Percentiles rank a stretch among this genome's conserved stretches.
Evolutionary conservation across 306 rosid species (phyloP).

Genomic region (Datisca glomerata): DNA sequence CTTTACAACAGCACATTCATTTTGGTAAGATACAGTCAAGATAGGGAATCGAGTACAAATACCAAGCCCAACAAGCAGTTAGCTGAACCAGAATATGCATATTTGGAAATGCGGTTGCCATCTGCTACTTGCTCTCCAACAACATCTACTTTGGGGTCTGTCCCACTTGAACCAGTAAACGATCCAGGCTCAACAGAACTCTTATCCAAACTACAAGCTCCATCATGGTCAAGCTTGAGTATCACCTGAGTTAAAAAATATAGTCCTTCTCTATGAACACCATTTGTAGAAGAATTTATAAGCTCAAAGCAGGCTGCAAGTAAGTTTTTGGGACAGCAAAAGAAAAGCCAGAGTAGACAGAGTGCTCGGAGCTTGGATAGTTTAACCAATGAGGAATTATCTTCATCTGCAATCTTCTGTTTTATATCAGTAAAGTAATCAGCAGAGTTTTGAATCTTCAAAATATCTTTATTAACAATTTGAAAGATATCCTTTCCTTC

Average conservation of each 20-base stretch:
- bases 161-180: slow-evolving; percentile 19
- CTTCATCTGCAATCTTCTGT: slow-evolving; percentile 45
- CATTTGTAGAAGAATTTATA: slow-evolving; percentile 41
- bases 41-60: slow-evolving; percentile 14
- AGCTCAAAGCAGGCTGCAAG: slow-evolving; percentile 80
- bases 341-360: slow-evolving; percentile 57
- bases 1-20: no score
- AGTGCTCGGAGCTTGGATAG: slow-evolving; percentile 42
- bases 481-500: slow-evolving; percentile 59
- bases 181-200: slow-evolving; percentile 20
- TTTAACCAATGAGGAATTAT: slow-evolving; percentile 34
- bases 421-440: slow-evolving; percentile 42
- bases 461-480: slow-evolving; percentile 44
- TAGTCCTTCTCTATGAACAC: slow-evolving; percentile 35
- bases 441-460: slow-evolving; percentile 44
- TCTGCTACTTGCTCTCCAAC: slow-evolving; percentile 24
- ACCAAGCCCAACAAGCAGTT: slow-evolving; percentile 74
- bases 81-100: slow-evolving; percentile 22
- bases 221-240: slow-evolving; percentile 26
- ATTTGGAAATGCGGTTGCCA: slow-evolving; percentile 19
- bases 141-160: slow-evolving; percentile 18
- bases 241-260: slow-evolving; percentile 47
- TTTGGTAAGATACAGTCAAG: neutral
- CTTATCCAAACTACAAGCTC: slow-evolving; percentile 20
- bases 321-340: slow-evolving; percentile 56